A percentile compares a stretch with the other conserved stretches of the same genome.
phyloP scores from a whole-genome alignment of 2,329 filamentous ascomycete genomes.

The Plenodomus biglobosus region DNA sequence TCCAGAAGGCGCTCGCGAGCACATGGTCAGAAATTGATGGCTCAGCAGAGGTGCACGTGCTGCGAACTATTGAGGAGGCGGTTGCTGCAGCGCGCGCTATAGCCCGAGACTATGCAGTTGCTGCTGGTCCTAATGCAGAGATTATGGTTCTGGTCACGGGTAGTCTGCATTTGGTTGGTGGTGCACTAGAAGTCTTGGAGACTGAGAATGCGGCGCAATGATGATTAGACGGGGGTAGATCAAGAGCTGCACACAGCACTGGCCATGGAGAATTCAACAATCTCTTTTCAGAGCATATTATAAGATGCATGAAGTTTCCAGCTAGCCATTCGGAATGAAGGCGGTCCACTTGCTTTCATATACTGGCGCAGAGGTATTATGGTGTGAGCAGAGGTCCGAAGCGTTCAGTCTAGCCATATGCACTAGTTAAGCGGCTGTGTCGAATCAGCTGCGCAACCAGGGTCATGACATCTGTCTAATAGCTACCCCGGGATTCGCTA shows the following conservation, averaged over 20 bases:
- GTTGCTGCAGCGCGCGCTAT: constrained; percentile 58
- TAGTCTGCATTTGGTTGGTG: constrained; percentile 81
- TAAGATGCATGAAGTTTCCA: too few relatives aligned
- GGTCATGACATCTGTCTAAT: too few relatives aligned
- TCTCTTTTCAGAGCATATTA: too few relatives aligned
- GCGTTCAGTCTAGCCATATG: too few relatives aligned
- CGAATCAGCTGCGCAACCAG: background rate
- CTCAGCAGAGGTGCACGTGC: constrained; percentile 56
- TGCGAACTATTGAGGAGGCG: constrained; percentile 69
- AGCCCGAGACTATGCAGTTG: constrained; percentile 31
- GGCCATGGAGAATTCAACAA: too few relatives aligned
- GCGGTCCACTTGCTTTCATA: too few relatives aligned
- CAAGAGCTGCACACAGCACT: too few relatives aligned
- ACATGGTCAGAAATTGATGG: constrained; percentile 55
- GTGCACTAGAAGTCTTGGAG: constrained; percentile 72
- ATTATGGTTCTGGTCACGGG: constrained; percentile 75
- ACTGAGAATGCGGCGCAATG: constrained; percentile 9
- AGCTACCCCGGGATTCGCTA: background rate
- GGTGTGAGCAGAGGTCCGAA: too few relatives aligned
- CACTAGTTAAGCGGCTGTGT: too few relatives aligned
- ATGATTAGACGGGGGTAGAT: too few relatives aligned
- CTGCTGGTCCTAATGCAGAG: constrained; percentile 40
- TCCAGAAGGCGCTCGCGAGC: constrained; percentile 67
- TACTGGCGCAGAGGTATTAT: too few relatives aligned
- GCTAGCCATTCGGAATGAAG: too few relatives aligned